Conservation (phyloP, 2,329 filamentous ascomycete genomes). For the Biscogniauxia sp. region DNA sequence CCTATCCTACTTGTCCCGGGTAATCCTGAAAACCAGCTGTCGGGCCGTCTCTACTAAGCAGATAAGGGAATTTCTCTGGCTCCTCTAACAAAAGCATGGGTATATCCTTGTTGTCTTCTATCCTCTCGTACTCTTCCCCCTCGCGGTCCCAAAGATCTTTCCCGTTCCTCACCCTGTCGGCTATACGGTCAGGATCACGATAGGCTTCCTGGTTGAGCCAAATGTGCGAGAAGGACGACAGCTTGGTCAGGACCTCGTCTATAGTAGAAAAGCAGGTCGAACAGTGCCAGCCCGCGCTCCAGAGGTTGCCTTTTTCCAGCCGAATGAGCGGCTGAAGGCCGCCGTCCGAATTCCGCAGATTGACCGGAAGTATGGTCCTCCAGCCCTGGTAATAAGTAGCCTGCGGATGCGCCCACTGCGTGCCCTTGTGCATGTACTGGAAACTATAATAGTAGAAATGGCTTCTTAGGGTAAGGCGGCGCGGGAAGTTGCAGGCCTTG, state of each 20-base stretch:
- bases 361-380: slow-evolving; percentile 51
- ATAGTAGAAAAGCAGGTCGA: slow-evolving; percentile 59
- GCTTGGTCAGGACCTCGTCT: slow-evolving; percentile 53
- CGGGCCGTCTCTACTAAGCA: slow-evolving; percentile 44
- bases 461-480: slow-evolving; percentile 49
- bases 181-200: slow-evolving; percentile 47
- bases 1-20: slow-evolving; percentile 16
- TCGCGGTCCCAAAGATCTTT: slow-evolving; percentile 54
- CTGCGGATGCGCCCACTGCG: slow-evolving; percentile 57
- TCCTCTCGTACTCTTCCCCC: slow-evolving; percentile 44
- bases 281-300: slow-evolving; percentile 60
- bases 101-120: slow-evolving; percentile 52
- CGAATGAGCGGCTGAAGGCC: slow-evolving; percentile 38
- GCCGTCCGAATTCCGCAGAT: slow-evolving; percentile 50
- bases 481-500: slow-evolving; percentile 51
- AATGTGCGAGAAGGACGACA: slow-evolving; percentile 54
- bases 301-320: slow-evolving; percentile 43
- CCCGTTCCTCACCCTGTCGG: slow-evolving; percentile 49
- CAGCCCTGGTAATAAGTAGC: slow-evolving; percentile 53
- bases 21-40: slow-evolving; percentile 50
- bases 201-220: slow-evolving; percentile 51
- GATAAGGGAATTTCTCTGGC: slow-evolving; percentile 41
- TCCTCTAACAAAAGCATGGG: slow-evolving; percentile 45
- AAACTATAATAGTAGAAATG: slow-evolving; percentile 59
- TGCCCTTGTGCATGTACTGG: slow-evolving; percentile 46